phyloP scores from a whole-genome alignment of 495 filamentous ascomycete species.

The Talaromyces trachyspermus region DNA sequence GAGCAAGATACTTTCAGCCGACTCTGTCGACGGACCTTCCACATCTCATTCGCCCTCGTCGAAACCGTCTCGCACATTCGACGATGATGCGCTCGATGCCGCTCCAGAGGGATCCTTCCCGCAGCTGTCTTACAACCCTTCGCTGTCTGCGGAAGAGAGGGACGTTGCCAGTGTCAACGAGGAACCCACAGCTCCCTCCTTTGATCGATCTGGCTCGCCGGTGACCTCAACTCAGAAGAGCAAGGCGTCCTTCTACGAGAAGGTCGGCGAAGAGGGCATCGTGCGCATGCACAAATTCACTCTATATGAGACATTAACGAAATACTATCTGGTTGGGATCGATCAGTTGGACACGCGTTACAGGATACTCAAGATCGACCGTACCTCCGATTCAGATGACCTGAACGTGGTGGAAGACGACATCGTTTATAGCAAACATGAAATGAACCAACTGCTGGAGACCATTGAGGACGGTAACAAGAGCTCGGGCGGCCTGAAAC shows the following conservation, averaged over 20 bases:
- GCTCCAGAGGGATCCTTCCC: slow-evolving; percentile 2
- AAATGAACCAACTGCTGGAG: slow-evolving; percentile 87
- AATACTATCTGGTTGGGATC: slow-evolving; percentile 89
- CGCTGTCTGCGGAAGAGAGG: slow-evolving; percentile 16
- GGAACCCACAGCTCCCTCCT: slow-evolving; percentile 37
- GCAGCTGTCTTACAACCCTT: slow-evolving; percentile 17
- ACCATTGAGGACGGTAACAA: slow-evolving; percentile 96
- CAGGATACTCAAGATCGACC: slow-evolving; percentile 88
- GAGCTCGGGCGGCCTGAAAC: slow-evolving; percentile 79
- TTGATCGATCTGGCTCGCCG: slow-evolving; percentile 31
- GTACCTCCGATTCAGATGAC: slow-evolving; percentile 73
- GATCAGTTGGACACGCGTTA: slow-evolving; percentile 84
- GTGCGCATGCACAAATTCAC: slow-evolving; percentile 93
- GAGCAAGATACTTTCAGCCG: neutral
- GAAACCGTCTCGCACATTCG: neutral
- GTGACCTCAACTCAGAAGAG: slow-evolving; percentile 31
- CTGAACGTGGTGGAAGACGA: slow-evolving; percentile 86
- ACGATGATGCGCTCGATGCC: neutral
- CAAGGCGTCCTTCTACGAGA: slow-evolving; percentile 47
- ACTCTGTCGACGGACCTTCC: neutral
- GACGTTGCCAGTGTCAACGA: slow-evolving; percentile 31
- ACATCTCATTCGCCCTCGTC: neutral
- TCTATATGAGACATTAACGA: slow-evolving; percentile 84
- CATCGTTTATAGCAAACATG: slow-evolving; percentile 83
- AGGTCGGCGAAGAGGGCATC: slow-evolving; percentile 58